phyloP scores from a whole-genome alignment of 2,329 filamentous ascomycete genomes.

The Plectosphaerella sp. region DNA sequence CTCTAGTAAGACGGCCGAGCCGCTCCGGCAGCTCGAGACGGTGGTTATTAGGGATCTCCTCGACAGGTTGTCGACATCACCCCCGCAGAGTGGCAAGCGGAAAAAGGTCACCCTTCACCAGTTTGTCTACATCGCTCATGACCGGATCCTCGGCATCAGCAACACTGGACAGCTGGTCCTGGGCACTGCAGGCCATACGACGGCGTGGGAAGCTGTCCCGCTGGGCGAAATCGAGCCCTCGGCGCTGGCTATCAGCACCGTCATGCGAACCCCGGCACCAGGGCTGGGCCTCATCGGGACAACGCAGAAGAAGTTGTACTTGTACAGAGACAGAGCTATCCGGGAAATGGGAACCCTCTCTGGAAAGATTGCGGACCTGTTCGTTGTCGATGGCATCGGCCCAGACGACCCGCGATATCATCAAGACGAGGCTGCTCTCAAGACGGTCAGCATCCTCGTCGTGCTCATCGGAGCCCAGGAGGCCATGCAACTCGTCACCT shows the following conservation, averaged over 20 bases:
- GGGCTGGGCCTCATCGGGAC: slow-evolving; percentile 44
- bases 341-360: slow-evolving; percentile 31
- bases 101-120: slow-evolving; percentile 45
- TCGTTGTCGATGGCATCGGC: slow-evolving; percentile 24
- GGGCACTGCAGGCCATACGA: slow-evolving; percentile 26
- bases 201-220: slow-evolving; percentile 38
- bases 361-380: slow-evolving; percentile 48
- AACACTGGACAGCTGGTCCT: slow-evolving; percentile 56
- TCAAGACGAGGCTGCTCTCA: not conserved
- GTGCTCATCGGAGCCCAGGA: slow-evolving; percentile 40
- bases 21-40: slow-evolving; percentile 11
- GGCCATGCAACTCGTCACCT: slow-evolving; percentile 34
- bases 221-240: slow-evolving; percentile 25
- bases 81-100: not conserved
- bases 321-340: slow-evolving; percentile 30
- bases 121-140: slow-evolving; percentile 57
- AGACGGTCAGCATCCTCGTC: slow-evolving; percentile 32
- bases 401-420: not conserved
- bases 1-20: not conserved
- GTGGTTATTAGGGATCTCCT: slow-evolving; percentile 29
- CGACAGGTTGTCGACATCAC: slow-evolving; percentile 8
- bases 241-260: slow-evolving; percentile 42
- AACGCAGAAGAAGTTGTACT: slow-evolving; percentile 41
- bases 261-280: slow-evolving; percentile 33
- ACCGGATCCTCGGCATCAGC: slow-evolving; percentile 51